A percentile compares a stretch with the other conserved stretches of the same genome.
These are phyloP conservation scores for Schwanniomyces sp. DNA, from an alignment of 805 yeast genomes.

Conservation along the genomic window DNA sequence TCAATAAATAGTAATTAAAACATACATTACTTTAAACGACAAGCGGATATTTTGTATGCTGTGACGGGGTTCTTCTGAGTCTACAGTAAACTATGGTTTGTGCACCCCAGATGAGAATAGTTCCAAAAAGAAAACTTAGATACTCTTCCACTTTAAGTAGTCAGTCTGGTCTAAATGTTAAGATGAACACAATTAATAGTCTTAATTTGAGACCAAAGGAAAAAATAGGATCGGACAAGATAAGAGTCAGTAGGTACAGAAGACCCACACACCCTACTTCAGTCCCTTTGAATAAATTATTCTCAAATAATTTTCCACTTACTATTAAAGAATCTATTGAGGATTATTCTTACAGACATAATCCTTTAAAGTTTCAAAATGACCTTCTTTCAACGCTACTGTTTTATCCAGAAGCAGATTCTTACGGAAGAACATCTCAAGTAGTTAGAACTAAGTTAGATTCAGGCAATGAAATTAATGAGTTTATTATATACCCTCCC, in stretches of 20 bases:
- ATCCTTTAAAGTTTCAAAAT: slow-evolving; percentile 45
- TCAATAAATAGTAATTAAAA: too few species aligned
- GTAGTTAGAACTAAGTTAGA: slow-evolving; percentile 28
- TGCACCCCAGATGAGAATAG: not conserved
- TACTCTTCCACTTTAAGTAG: not conserved
- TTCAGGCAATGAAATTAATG: slow-evolving; percentile 34
- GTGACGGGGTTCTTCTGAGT: not conserved
- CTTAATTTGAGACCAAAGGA: not conserved
- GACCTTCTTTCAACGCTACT: slow-evolving; percentile 47
- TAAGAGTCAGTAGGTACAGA: slow-evolving; percentile 26
- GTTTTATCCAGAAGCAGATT: slow-evolving; percentile 40
- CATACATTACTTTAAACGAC: not conserved
- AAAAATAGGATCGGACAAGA: not conserved
- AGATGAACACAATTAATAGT: not conserved
- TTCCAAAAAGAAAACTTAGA: not conserved
- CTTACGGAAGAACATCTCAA: slow-evolving; percentile 26
- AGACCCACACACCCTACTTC: slow-evolving; percentile 69
- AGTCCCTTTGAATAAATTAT: slow-evolving; percentile 55
- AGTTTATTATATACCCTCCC: slow-evolving; percentile 39
- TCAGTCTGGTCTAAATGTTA: not conserved
- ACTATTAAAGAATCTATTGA: slow-evolving; percentile 48
- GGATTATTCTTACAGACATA: slow-evolving; percentile 46
- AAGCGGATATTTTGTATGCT: not conserved
- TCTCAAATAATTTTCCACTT: slow-evolving; percentile 59
- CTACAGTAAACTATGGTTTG: not conserved